Evolutionary conservation across 306 rosid genomes (phyloP).

Genomic region (Glycine tomentella): DNA sequence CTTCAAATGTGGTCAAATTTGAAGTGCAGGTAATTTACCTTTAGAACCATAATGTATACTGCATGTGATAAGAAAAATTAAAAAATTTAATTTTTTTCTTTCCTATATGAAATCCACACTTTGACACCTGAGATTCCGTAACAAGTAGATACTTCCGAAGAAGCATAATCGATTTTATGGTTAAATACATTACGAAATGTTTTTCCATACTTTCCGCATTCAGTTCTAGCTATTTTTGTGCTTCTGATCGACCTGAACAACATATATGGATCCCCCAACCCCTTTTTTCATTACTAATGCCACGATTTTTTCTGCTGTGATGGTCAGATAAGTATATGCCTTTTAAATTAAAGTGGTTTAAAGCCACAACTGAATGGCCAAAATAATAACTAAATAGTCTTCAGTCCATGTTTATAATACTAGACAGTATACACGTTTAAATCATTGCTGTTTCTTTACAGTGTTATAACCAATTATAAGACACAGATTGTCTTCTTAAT

Average conservation of each 20-base stretch:
- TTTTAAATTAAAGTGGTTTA: slow-evolving; percentile 8
- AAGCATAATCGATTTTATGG: too few relatives aligned
- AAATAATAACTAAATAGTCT: neutral
- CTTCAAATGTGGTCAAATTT: slow-evolving; percentile 81
- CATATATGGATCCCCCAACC: too few relatives aligned
- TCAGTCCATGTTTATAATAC: neutral
- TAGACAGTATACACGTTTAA: neutral
- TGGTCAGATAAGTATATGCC: slow-evolving; percentile 7
- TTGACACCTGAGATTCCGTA: too few relatives aligned
- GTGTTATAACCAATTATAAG: slow-evolving; percentile 12
- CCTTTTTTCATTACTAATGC: too few relatives aligned
- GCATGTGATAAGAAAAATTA: slow-evolving; percentile 26
- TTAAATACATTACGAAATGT: too few relatives aligned
- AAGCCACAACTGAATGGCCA: neutral
- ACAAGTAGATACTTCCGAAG: too few relatives aligned
- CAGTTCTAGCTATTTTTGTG: too few relatives aligned
- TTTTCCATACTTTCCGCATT: too few relatives aligned
- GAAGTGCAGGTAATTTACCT: slow-evolving; percentile 82
- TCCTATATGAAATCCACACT: too few relatives aligned
- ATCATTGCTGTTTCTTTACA: slow-evolving; percentile 20
- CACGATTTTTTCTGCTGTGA: neutral
- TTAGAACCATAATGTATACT: slow-evolving; percentile 4
- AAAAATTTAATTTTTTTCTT: too few relatives aligned
- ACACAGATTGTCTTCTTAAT: neutral
- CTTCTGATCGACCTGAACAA: too few relatives aligned